phyloP scores from a whole-genome alignment of 2,329 filamentous ascomycete species.

The Aspergillus arachidicola region DNA sequence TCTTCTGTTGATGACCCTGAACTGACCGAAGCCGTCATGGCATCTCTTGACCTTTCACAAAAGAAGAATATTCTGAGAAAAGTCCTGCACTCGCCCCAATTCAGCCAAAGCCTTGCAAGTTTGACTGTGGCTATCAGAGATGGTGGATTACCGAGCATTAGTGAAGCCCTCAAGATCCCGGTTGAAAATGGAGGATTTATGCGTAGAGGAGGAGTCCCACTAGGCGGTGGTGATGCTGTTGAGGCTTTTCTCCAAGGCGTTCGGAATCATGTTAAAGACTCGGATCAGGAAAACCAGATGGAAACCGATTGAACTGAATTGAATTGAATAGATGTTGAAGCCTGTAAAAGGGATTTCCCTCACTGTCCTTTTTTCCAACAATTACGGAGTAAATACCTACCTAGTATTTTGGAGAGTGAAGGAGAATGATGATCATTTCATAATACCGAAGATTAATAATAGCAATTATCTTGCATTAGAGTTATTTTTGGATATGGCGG shows the following conservation, averaged over 20 bases:
- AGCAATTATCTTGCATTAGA: not conserved
- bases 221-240: constrained; percentile 86
- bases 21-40: constrained; percentile 71
- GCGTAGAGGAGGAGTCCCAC: constrained; percentile 74
- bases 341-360: not conserved
- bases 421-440: not conserved
- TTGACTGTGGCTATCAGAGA: constrained; percentile 87
- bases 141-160: constrained; percentile 85
- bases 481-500: constrained; percentile 2
- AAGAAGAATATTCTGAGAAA: constrained; percentile 80
- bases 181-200: constrained; percentile 85
- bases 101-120: constrained; percentile 81
- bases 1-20: constrained; percentile 68
- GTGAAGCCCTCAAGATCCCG: constrained; percentile 78
- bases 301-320: constrained; percentile 41
- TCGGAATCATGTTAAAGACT: constrained; percentile 72
- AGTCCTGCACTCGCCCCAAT: constrained; percentile 86
- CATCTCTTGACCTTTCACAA: constrained; percentile 70
- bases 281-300: constrained; percentile 42
- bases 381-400: not conserved
- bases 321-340: not conserved
- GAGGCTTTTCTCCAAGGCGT: constrained; percentile 90
- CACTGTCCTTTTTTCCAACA: constrained; percentile 11
- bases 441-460: not conserved
- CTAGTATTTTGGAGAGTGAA: not conserved